Conservation (phyloP, 2,329 filamentous ascomycete genomes). For the Aspergillus sp. region DNA sequence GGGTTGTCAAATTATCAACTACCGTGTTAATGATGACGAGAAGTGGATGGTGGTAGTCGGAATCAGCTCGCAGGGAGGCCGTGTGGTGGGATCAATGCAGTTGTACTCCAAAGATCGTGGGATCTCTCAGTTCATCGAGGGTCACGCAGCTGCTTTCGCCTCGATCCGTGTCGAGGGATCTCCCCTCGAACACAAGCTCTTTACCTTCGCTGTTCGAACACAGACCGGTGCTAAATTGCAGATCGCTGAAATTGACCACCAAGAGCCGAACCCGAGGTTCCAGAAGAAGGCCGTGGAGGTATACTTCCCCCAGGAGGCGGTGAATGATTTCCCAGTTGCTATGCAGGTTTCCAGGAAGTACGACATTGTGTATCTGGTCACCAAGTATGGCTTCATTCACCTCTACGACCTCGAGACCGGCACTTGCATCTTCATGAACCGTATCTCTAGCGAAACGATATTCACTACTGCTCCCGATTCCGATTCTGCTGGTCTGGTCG, state of each 20-base stretch:
- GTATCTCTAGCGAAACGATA: conserved; percentile 98
- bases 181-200: conserved; percentile 87
- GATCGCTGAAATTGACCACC: conserved; percentile 95
- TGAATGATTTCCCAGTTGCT: conserved; percentile 95
- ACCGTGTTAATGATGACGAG: conserved; percentile 90
- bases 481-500: conserved; percentile 83
- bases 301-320: conserved; percentile 93
- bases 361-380: conserved; percentile 94
- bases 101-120: conserved; percentile 94
- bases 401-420: conserved; percentile 96
- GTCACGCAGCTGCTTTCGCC: conserved; percentile 92
- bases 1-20: conserved; percentile 99
- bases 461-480: conserved; percentile 88
- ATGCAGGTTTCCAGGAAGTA: conserved; percentile 98
- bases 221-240: conserved; percentile 91
- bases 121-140: conserved; percentile 97
- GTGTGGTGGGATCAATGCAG: conserved; percentile 95
- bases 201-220: conserved; percentile 92
- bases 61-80: conserved; percentile 89
- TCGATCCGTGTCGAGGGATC: conserved; percentile 86
- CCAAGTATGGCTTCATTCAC: conserved; percentile 98
- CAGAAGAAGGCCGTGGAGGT: conserved; percentile 96
- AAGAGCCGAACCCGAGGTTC: conserved; percentile 84
- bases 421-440: conserved; percentile 98
- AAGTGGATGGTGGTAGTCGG: conserved; percentile 99